These are phyloP conservation scores for Tylopilus rubrobrunneus DNA, from an alignment of 768 basidiomycete species.

Conservation along the genomic window DNA sequence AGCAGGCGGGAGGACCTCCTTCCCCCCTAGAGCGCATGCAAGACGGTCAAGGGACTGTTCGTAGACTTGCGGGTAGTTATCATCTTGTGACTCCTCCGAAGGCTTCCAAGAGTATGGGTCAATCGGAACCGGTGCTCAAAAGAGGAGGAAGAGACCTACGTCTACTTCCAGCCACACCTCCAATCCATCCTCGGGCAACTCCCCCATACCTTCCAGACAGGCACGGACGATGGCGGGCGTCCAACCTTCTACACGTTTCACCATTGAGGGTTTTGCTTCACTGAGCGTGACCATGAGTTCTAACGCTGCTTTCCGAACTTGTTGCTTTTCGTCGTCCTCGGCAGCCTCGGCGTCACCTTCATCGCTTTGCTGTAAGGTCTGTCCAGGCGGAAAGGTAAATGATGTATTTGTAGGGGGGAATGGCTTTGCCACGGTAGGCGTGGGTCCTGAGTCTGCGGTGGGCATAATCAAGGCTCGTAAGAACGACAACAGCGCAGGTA, in stretches of 20 bases:
- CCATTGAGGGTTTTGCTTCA: slow-evolving; percentile 71
- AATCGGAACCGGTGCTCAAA: background rate
- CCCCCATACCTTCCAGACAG: slow-evolving; percentile 80
- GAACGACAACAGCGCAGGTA: slow-evolving; percentile 64
- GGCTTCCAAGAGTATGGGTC: slow-evolving; percentile 39
- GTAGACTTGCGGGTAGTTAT: slow-evolving; percentile 68
- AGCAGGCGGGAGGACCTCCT: slow-evolving; percentile 70
- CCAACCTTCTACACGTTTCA: slow-evolving; percentile 67
- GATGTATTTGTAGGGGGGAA: slow-evolving; percentile 33
- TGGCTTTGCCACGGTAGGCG: slow-evolving; percentile 48
- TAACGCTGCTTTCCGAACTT: slow-evolving; percentile 66
- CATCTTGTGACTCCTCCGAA: slow-evolving; percentile 55
- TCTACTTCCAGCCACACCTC: slow-evolving; percentile 70
- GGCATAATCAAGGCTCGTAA: slow-evolving; percentile 71
- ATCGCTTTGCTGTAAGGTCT: slow-evolving; percentile 26
- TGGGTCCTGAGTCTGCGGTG: slow-evolving; percentile 48
- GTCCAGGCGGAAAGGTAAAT: slow-evolving; percentile 40
- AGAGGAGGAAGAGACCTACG: slow-evolving; percentile 43
- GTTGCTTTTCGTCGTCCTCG: slow-evolving; percentile 63
- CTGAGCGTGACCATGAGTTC: slow-evolving; percentile 83
- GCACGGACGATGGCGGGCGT: slow-evolving; percentile 64
- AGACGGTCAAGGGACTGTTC: slow-evolving; percentile 82
- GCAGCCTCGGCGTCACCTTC: slow-evolving; percentile 36
- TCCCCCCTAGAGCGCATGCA: slow-evolving; percentile 76
- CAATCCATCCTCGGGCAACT: slow-evolving; percentile 59